A percentile compares a stretch with the other conserved stretches of the same genome.
Conservation (phyloP, 305 asterid genomes). For the Coffea humblotiana region DNA sequence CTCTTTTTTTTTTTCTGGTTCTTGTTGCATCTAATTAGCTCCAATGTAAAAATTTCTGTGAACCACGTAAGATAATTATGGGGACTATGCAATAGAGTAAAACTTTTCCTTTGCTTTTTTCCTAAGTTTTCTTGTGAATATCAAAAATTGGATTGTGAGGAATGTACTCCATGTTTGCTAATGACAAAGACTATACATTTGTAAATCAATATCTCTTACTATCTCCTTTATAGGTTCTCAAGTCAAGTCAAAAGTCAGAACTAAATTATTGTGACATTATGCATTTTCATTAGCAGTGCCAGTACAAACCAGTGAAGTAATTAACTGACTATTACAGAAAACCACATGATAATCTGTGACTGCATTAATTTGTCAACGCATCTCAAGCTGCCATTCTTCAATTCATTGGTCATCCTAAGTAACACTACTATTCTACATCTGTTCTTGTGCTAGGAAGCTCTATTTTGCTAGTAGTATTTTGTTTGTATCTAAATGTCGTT, state of each 20-base stretch:
- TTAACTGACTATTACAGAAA: neutral
- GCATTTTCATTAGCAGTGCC: neutral
- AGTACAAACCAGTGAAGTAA: neutral
- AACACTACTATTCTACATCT: no score
- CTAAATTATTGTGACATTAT: neutral
- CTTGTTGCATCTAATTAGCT: no score
- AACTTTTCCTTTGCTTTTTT: neutral
- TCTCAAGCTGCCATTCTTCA: slow-evolving; percentile 24
- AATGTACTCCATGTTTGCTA: no score
- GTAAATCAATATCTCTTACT: neutral
- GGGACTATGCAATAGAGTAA: neutral
- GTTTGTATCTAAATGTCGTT: slow-evolving; percentile 19
- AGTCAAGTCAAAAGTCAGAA: neutral
- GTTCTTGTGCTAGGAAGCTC: slow-evolving; percentile 1
- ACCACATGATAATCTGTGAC: slow-evolving; percentile 20
- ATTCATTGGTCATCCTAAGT: slow-evolving; percentile 6
- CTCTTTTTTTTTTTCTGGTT: no score
- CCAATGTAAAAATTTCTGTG: neutral
- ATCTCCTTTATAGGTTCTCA: neutral
- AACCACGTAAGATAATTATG: neutral
- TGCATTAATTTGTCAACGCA: slow-evolving; percentile 23
- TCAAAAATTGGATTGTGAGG: no score
- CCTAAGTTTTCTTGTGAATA: neutral
- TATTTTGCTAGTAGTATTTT: neutral
- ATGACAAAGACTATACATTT: no score